phyloP scores from a whole-genome alignment of 2,329 filamentous ascomycete genomes.

The Neonectria punicea region DNA sequence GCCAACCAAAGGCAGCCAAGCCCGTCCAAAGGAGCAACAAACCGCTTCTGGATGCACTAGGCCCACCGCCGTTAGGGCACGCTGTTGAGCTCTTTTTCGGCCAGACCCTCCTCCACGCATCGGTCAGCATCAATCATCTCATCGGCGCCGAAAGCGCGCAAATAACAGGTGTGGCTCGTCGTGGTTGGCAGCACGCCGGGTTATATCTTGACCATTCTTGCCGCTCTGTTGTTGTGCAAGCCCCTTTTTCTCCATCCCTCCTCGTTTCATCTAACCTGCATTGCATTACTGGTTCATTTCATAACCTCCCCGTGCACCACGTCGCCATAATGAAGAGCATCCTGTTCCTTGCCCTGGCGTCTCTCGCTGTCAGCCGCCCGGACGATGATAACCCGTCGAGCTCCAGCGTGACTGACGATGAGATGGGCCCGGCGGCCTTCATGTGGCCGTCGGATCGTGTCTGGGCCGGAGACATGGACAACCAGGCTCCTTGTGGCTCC shows the following conservation, averaged over 20 bases:
- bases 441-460: conserved; percentile 68
- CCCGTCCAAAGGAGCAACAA: conserved; percentile 3
- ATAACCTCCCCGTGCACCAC: background rate
- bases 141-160: conserved; percentile 22
- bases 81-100: conserved; percentile 2
- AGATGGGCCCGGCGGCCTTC: conserved; percentile 67
- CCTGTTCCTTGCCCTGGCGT: conserved; percentile 22
- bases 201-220: conserved; percentile 29
- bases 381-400: conserved; percentile 23
- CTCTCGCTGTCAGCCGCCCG: conserved; percentile 22
- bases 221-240: conserved; percentile 1
- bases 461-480: conserved; percentile 66
- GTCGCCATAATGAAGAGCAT: conserved; percentile 27
- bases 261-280: background rate
- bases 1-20: background rate
- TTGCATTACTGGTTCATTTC: background rate
- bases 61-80: background rate
- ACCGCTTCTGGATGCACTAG: conserved; percentile 10
- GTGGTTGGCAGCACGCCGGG: background rate
- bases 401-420: conserved; percentile 34
- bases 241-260: conserved; percentile 2
- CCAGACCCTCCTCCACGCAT: conserved; percentile 1
- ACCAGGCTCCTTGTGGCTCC: conserved; percentile 68
- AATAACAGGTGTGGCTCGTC: background rate
- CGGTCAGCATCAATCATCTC: conserved; percentile 1